Conservation (phyloP, 140 eudicot genomes). For the Oenanthe javanica region DNA sequence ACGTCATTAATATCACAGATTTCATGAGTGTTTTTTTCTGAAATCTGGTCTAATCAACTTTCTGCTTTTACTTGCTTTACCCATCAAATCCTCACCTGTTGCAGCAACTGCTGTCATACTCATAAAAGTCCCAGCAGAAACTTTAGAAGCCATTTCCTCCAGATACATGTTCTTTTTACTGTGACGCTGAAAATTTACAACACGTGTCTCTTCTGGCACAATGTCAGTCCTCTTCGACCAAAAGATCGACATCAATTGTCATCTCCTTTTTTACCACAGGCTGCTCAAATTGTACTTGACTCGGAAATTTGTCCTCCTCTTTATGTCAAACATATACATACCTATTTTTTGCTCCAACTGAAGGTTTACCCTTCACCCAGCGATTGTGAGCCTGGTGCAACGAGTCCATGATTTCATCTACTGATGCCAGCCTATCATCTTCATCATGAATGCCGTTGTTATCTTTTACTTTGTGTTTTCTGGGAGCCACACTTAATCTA, state of each 20-base stretch:
- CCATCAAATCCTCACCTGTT: slow-evolving; percentile 10
- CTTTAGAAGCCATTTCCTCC: slow-evolving; percentile 14
- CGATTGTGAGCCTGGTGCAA: slow-evolving; percentile 24
- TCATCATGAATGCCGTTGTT: slow-evolving; percentile 6
- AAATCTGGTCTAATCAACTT: slow-evolving; percentile 54
- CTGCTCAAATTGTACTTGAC: slow-evolving; percentile 17
- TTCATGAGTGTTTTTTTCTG: slow-evolving; percentile 18
- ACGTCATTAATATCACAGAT: slow-evolving; percentile 3
- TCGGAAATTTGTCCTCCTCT: background rate
- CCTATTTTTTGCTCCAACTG: background rate
- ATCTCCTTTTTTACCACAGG: slow-evolving; percentile 3
- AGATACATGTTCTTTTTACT: slow-evolving; percentile 28
- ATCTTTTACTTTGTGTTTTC: slow-evolving; percentile 13
- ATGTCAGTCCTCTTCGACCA: slow-evolving; percentile 19
- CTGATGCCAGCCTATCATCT: slow-evolving; percentile 12
- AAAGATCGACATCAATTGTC: slow-evolving; percentile 18
- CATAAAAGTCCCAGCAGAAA: background rate
- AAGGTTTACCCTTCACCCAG: slow-evolving; percentile 9
- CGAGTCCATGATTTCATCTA: slow-evolving; percentile 42
- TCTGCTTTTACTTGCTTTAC: slow-evolving; percentile 29
- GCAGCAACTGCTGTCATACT: slow-evolving; percentile 9
- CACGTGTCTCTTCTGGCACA: slow-evolving; percentile 34
- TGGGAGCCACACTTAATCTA: slow-evolving; percentile 28
- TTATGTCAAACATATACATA: background rate
- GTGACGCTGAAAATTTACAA: slow-evolving; percentile 50